A percentile compares a stretch with the other conserved stretches of the same genome.
Evolutionary conservation across 2,329 filamentous ascomycete species (phyloP).

Genomic region (Fusarium sp.): DNA sequence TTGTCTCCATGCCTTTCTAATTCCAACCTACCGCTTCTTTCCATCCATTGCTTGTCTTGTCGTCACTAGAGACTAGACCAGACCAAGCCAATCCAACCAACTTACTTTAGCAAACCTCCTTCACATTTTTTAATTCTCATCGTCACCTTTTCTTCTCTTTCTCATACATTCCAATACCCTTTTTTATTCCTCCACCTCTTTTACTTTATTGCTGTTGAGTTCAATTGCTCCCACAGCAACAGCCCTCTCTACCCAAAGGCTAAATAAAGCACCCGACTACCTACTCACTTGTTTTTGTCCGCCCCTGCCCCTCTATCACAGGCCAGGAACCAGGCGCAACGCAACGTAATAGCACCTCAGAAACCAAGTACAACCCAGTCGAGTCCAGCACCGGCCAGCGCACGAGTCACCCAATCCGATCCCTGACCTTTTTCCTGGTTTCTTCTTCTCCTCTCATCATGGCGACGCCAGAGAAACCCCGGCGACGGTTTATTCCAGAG

Average conservation of each 20-base stretch:
- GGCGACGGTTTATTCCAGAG: conserved; percentile 72
- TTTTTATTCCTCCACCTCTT: not conserved
- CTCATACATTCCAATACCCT: not conserved
- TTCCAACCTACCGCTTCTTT: conserved; percentile 23
- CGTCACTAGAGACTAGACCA: conserved; percentile 20
- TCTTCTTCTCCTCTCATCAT: conserved; percentile 55
- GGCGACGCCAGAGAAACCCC: conserved; percentile 56
- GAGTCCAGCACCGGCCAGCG: conserved; percentile 9
- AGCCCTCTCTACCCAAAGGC: not conserved
- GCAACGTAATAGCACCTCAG: conserved; percentile 9
- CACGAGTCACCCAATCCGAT: conserved; percentile 34
- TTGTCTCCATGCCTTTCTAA: conserved; percentile 1
- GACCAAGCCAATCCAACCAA: conserved; percentile 8
- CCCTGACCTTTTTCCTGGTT: conserved; percentile 25
- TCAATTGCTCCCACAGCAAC: conserved; percentile 3
- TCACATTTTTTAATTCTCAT: conserved; percentile 23
- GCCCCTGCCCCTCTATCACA: conserved; percentile 41
- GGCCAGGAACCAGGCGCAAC: conserved; percentile 32
- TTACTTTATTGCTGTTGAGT: not conserved
- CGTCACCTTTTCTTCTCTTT: not conserved
- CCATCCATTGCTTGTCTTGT: conserved; percentile 8
- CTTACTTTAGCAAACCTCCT: conserved; percentile 12
- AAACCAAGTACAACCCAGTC: conserved; percentile 34
- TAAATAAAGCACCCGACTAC: conserved; percentile 1
- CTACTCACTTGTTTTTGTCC: conserved; percentile 39